Base-by-base conservation (phyloP, 2,329 filamentous ascomycete species). In the Pseudogymnoascus sp. region DNA sequence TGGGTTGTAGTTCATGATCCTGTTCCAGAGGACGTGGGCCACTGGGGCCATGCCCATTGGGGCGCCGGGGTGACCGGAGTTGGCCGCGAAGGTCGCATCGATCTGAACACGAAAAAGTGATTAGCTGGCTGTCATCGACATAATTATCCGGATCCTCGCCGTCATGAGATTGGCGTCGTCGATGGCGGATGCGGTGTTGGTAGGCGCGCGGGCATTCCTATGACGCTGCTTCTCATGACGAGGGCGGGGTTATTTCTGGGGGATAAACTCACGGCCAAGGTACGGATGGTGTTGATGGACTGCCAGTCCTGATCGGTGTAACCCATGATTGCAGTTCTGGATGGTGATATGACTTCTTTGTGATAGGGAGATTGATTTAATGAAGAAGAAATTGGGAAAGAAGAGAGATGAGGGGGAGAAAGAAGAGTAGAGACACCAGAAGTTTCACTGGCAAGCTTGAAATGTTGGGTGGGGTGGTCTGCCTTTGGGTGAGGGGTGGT, bases 1-100 rank as follows among this genome's bases (percentile, higher is more conserved):
- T 74, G 95, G 95, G 89, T 97, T 99, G 86, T 97, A 99, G 78
- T 82, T 96, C 91, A 99, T 91, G 85, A 97, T 96, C 80, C 95
- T 96, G 87, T 96, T 96, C 83, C 91, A 99, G 69, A 99, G 87
- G 74, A 97, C 91, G 84, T 97, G 95, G 78, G 95, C 89, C 75
- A 93, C 53, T 60, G 61, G 23, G 16, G 25, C 21, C 36, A 70
- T 84, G 76, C 86, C 88, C 95, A 99, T 99, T 74, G 95, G 95
- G 78, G 95, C 95, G 84, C 95, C 95, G 74, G 95, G 95, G 82
- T 99, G 95, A 77, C 95, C 95, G 69, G 93, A 97, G 86, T 97
- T 97, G 78, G 93, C 91, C 78, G 89, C 84, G 79, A 88, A 88
- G 75, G 93, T 97, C 78, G 93, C 95, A 97, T 99, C 95, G 82